Conservation (phyloP, 2,329 filamentous ascomycete species). For the Neoarthrinium moseri region DNA sequence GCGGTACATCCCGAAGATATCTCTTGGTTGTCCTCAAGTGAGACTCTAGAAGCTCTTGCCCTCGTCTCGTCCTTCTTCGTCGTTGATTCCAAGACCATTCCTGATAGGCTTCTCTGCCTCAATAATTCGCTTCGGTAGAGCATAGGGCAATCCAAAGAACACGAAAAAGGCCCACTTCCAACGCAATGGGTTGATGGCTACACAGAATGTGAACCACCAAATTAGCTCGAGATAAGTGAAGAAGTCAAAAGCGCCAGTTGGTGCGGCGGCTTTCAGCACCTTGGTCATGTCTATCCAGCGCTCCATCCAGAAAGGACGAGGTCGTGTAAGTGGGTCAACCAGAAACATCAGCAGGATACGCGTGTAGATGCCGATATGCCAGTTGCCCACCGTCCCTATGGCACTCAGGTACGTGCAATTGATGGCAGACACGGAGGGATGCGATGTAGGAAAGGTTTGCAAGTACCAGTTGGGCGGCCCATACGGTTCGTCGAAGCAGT, state of each 20-base stretch:
- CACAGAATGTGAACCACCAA: constrained; percentile 82
- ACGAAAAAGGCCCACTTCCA: constrained; percentile 91
- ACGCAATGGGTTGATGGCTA: constrained; percentile 77
- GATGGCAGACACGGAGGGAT: constrained; percentile 73
- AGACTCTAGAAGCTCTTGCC: constrained; percentile 29
- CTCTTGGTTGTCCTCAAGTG: not conserved
- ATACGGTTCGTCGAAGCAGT: constrained; percentile 73
- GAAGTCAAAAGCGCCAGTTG: constrained; percentile 80
- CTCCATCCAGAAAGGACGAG: constrained; percentile 73
- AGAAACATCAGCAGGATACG: constrained; percentile 85
- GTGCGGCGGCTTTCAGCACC: constrained; percentile 65
- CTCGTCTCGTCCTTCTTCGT: constrained; percentile 26
- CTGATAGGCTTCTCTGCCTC: constrained; percentile 62
- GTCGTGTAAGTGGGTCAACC: constrained; percentile 72
- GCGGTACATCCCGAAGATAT: too few species aligned
- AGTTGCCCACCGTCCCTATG: constrained; percentile 81
- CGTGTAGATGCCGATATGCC: constrained; percentile 89
- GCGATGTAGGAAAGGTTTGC: constrained; percentile 76
- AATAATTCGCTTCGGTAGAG: constrained; percentile 65
- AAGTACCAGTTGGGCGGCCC: constrained; percentile 84
- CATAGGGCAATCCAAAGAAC: constrained; percentile 70
- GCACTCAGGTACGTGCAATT: constrained; percentile 79
- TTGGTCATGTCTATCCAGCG: constrained; percentile 84
- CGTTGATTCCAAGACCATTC: constrained; percentile 45
- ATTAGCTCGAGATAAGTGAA: constrained; percentile 84